These are phyloP conservation scores for Nannizziopsis barbatae DNA, from an alignment of 2,329 filamentous ascomycete species.

Conservation along the genomic window DNA sequence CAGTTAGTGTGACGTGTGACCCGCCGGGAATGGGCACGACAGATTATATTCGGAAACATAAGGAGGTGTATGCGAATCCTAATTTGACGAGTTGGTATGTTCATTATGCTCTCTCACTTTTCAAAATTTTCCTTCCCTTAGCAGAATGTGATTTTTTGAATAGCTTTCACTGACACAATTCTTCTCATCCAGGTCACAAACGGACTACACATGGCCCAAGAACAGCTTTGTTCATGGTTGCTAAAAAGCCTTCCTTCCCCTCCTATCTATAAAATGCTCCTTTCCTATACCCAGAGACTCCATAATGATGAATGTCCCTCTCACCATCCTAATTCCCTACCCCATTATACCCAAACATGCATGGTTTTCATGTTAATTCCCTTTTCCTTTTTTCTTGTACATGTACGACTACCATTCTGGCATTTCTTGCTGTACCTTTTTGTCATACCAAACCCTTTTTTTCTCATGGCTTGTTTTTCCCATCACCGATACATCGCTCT, in stretches of 20 bases:
- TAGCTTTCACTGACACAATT: conserved; percentile 12
- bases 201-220: conserved; percentile 49
- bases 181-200: conserved; percentile 29
- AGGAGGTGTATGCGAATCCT: conserved; percentile 49
- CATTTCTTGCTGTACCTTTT: background rate
- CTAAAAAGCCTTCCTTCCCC: conserved; percentile 4
- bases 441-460: too few relatives aligned
- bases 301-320: background rate
- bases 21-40: conserved; percentile 57
- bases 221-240: conserved; percentile 53
- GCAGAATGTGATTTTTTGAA: background rate
- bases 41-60: conserved; percentile 52
- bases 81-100: conserved; percentile 54
- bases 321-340: background rate
- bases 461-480: background rate
- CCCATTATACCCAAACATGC: background rate
- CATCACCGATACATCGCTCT: background rate
- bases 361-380: background rate
- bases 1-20: conserved; percentile 53
- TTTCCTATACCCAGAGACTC: too few relatives aligned
- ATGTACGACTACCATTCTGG: conserved; percentile 5
- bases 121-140: background rate
- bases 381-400: background rate
- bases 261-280: background rate
- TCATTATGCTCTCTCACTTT: background rate